Conservation (phyloP, 163 green algal species). For the Chlorella variabilis region DNA sequence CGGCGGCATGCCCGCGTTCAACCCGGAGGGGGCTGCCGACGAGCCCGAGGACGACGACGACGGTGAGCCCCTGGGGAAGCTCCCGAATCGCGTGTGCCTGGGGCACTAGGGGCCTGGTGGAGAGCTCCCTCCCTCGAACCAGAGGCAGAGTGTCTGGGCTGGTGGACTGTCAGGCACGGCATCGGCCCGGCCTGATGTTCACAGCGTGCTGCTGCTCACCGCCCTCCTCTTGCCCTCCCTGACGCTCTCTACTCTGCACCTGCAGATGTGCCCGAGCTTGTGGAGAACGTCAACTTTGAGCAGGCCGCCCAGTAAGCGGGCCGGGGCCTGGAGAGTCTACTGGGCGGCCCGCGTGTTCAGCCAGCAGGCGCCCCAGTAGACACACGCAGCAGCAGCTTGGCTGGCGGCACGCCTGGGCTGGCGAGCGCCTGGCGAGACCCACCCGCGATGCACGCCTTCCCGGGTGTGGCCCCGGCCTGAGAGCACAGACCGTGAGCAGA, state of each 20-base stretch:
- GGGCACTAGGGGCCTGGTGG: no score
- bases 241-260: not conserved
- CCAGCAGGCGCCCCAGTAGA: not conserved
- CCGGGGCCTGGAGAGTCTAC: not conserved
- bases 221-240: no score
- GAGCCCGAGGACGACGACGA: constrained; percentile 65
- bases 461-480: no score
- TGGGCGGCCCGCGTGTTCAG: not conserved
- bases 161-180: no score
- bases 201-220: no score
- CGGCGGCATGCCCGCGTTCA: constrained; percentile 47
- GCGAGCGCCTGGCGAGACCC: not conserved
- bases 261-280: constrained; percentile 83
- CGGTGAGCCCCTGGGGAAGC: constrained; percentile 50
- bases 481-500: constrained; percentile 1
- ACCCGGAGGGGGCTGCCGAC: constrained; percentile 49
- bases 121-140: no score
- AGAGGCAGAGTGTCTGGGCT: no score
- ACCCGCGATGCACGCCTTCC: no score
- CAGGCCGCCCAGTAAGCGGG: constrained; percentile 35
- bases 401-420: not conserved
- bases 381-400: constrained; percentile 26
- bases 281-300: constrained; percentile 91
- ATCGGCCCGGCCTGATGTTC: no score
- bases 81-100: no score